A percentile compares a stretch with the other conserved stretches of the same genome.
Conservation (phyloP, 441 rosid genomes). For the Euphorbia schlechtendalii region DNA sequence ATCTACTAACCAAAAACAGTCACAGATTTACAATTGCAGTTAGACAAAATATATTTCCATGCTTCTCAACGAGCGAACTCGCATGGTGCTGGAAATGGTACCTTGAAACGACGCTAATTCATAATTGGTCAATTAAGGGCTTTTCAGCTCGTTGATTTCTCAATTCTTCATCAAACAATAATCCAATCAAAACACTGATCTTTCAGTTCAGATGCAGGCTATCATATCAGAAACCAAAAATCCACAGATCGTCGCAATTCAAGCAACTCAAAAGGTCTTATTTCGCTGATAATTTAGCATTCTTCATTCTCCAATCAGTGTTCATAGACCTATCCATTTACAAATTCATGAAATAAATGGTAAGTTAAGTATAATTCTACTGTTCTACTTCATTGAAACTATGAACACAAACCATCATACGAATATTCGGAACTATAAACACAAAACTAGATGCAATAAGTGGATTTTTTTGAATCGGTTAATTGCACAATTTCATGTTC, state of each 20-base stretch:
- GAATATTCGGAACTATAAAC: not conserved
- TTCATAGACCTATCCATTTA: conserved; percentile 6
- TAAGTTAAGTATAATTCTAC: not conserved
- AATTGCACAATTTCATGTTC: not conserved
- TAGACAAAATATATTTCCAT: not conserved
- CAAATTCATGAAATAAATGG: not conserved
- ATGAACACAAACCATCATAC: not conserved
- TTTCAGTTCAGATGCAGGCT: not conserved
- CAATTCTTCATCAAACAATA: not conserved
- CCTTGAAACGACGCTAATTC: conserved; percentile 1
- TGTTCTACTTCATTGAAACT: not conserved
- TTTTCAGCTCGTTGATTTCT: not conserved
- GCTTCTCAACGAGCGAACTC: not conserved
- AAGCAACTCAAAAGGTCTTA: conserved; percentile 1
- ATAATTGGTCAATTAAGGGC: not conserved
- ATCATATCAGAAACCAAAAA: not conserved
- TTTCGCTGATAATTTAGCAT: not conserved
- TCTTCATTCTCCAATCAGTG: not conserved
- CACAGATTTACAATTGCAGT: not conserved
- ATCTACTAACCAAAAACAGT: not conserved
- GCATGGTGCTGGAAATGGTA: not conserved
- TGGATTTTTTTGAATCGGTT: not conserved
- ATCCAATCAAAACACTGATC: not conserved
- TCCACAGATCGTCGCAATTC: not conserved
- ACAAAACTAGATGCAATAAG: not conserved